A percentile compares a stretch with the other conserved stretches of the same genome.
Evolutionary conservation across 257 asterid genomes (phyloP).

Genomic region (Ligustrum vulgare): DNA sequence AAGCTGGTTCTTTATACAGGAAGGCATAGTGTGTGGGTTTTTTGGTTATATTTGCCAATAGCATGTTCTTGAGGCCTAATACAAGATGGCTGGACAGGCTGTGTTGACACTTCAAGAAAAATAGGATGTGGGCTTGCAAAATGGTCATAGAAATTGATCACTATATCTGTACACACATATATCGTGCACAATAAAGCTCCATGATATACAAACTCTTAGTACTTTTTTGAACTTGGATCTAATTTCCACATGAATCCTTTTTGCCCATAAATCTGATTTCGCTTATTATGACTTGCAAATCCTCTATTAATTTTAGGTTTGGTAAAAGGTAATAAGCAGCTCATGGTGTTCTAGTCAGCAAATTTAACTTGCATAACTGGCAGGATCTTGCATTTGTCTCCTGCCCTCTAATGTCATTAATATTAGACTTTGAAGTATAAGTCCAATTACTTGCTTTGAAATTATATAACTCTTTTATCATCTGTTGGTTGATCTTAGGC

Average conservation of each 20-base stretch:
- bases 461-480: not conserved
- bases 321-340: not conserved
- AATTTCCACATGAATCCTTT: not conserved
- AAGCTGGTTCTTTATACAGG: not conserved
- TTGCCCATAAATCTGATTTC: not conserved
- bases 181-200: too few relatives aligned
- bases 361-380: not conserved
- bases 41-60: slow-evolving; percentile 1
- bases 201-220: not conserved
- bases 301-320: not conserved
- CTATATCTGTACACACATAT: not conserved
- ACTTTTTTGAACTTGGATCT: not conserved
- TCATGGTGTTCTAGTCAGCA: not conserved
- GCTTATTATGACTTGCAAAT: not conserved
- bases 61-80: not conserved
- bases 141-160: not conserved
- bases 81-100: not conserved
- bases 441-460: not conserved
- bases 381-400: not conserved
- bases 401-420: not conserved
- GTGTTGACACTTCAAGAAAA: not conserved
- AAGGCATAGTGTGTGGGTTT: not conserved
- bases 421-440: not conserved
- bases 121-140: not conserved
- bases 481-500: not conserved